These are phyloP conservation scores for Arabidopsis hybrid DNA, from an alignment of 441 rosid genomes.

Conservation along the genomic window DNA sequence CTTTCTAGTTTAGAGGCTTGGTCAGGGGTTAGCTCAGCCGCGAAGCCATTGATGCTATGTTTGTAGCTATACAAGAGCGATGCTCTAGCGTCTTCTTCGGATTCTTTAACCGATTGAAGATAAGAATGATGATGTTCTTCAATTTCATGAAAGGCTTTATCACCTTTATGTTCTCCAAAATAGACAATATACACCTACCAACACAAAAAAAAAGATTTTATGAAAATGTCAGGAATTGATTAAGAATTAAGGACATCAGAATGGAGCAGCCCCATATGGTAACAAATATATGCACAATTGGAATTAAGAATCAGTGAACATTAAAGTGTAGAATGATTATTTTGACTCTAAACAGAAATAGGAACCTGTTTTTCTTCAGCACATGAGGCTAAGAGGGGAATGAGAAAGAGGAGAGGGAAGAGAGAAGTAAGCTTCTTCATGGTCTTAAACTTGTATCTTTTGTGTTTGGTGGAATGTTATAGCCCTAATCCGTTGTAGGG, in stretches of 20 bases:
- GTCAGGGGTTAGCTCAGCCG: conserved; percentile 65
- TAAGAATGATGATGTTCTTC: conserved; percentile 63
- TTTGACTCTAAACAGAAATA: not conserved
- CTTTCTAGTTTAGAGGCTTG: conserved; percentile 76
- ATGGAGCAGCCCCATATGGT: not conserved
- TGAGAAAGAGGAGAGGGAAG: conserved; percentile 46
- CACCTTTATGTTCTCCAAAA: conserved; percentile 59
- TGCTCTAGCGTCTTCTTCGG: conserved; percentile 58
- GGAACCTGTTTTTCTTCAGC: conserved; percentile 46
- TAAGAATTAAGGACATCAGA: not conserved
- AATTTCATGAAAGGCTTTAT: conserved; percentile 59
- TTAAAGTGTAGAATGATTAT: not conserved
- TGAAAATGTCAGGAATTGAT: conserved; percentile 9
- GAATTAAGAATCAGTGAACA: conserved; percentile 7
- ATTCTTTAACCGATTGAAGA: conserved; percentile 58
- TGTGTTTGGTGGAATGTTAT: conserved; percentile 10
- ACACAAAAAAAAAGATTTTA: not conserved
- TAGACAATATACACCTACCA: conserved; percentile 64
- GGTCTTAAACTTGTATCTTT: not conserved
- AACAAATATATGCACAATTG: conserved; percentile 12
- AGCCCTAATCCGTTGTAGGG: conserved; percentile 9
- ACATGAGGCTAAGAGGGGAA: conserved; percentile 57
- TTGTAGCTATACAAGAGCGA: conserved; percentile 87
- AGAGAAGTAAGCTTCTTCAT: conserved; percentile 52
- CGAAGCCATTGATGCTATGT: conserved; percentile 82